phyloP scores from a whole-genome alignment of 2,329 filamentous ascomycete species.

The Phialophora verrucosa region DNA sequence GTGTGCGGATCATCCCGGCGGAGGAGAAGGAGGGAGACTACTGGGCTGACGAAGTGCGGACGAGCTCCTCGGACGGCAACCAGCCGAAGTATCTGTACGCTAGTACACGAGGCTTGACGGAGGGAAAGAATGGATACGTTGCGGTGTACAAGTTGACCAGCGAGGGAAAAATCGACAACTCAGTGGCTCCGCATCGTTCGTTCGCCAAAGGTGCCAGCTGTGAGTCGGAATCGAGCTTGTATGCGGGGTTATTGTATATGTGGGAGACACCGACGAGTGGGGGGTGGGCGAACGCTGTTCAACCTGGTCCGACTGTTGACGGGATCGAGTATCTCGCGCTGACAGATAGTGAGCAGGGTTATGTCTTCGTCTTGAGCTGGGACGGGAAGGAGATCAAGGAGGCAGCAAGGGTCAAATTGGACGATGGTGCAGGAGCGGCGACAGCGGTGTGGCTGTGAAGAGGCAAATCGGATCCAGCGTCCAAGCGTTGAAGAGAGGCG shows the following conservation, averaged over 20 bases:
- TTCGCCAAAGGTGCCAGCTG: neutral
- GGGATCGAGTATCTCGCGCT: conserved; percentile 42
- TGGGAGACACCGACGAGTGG: conserved; percentile 39
- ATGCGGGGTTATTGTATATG: conserved; percentile 35
- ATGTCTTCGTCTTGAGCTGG: conserved; percentile 38
- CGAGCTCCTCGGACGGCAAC: conserved; percentile 29
- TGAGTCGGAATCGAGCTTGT: conserved; percentile 11
- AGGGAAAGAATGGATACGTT: conserved; percentile 36
- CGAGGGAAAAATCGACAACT: conserved; percentile 29
- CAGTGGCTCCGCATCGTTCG: neutral
- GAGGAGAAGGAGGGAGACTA: conserved; percentile 28
- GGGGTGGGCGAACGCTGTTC: conserved; percentile 40
- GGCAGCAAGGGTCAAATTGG: conserved; percentile 34
- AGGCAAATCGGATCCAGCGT: neutral
- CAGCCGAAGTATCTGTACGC: conserved; percentile 38
- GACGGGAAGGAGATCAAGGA: conserved; percentile 37
- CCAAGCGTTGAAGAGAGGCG: neutral
- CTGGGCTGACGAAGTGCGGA: conserved; percentile 41
- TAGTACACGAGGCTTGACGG: conserved; percentile 35
- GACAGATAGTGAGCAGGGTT: conserved; percentile 40
- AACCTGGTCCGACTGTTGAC: conserved; percentile 39
- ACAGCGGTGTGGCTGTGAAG: conserved; percentile 40
- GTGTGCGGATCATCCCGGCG: conserved; percentile 36
- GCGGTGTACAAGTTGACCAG: conserved; percentile 35
- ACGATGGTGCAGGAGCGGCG: conserved; percentile 35